Base-by-base conservation (phyloP, 202 grass and related monocot genomes). In the Hordeum pubiflorum region DNA sequence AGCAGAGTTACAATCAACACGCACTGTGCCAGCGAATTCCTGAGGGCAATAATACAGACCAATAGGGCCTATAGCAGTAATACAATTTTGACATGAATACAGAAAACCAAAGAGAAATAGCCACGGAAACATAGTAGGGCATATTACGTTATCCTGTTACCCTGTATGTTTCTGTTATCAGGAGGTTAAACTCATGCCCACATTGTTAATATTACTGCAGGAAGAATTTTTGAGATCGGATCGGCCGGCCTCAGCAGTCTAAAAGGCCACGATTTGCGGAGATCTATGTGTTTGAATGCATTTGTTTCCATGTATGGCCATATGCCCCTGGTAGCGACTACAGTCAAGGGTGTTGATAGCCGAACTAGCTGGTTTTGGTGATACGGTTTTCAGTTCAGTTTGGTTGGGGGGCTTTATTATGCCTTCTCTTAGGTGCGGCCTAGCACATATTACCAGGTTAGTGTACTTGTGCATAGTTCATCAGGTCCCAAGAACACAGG, bases 221-320 rank as follows among this genome's bases (percentile, higher is more conserved):
- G 96, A 63, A 93, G 77, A 83, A 90, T 99, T 83, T 82, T 76
- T 59, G 96, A 99, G 90, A 96, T 91, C 63, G 96, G 92, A 77
- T 99, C 96, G 0, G 83, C 72, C 12, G 96, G 96, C 70, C 90
- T 99, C 74, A 99, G 96, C 79, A 99, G 89, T 75, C 80, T 81
- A 74, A 87, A 88, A 72, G 96, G 90, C 62, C 96, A 99, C 60
- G 29, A 22, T 54, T 71, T 78, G 38, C 77, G 57, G 85, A 91
- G 96, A 91, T 91, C 89, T 6, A 78, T 77, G 65, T 99, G 96
- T 63, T 75, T 99, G 23, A 91, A 91, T 24, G 54, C 79, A 77
- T 96, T 99, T 79, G 75, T 89, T 81, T 75, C 78, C 36, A 80
- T 91, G 74, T 96, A 99, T 76, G 92, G 87, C 7, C 85, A 82